Evolutionary conservation across 257 asterid species (phyloP), one percentile per base, ranked within the genome.

Genomic region (Anisodus tanguticus): DNA sequence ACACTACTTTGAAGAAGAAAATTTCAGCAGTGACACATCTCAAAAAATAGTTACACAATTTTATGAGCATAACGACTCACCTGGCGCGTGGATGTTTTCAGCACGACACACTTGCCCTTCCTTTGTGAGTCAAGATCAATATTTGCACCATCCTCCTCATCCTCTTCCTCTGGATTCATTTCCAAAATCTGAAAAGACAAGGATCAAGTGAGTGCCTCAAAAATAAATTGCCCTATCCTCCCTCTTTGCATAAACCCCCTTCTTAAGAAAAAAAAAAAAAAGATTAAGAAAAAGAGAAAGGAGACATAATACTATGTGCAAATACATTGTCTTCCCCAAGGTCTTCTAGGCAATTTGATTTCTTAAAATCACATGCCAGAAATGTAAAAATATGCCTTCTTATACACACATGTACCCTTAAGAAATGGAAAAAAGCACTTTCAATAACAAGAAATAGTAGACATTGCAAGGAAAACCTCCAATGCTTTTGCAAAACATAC

Each of bases 141-240:
- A 83, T 95, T 93, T 68, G 98, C 98, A 83, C 98, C 99, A 86
- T 97, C 98, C 88, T 97, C 98, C 88, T 97, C 99, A 81, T 95
- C 99, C 74, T 97, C 99, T 77, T 97, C 98, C 85, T 97, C 98
- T n/a, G 97, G 99, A 88, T 93, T 97, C 98, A 97, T 97, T 88
- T 97, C 98, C 92, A 97, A 85, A 84, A 95, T 97, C 98, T 97
- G 82, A 62, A 82, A 54, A 67, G 84, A 45, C 19, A 31, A 31
- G 66, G 53, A 11, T 37, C 54, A 22, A 62, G 53, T 82, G 5
- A 66, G 68, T 2, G 63, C 79, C 69, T 80, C 58, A 22, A 51
- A 69, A 26, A 59, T 47, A 47, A 47, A 72, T 41, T 72, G 26
- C 41, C 39, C 37, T 19, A 11, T 51, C 22, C n/a, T 54, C 59